These are phyloP conservation scores for Periconia digitata DNA, from an alignment of 2,329 filamentous ascomycete species.

Conservation along the genomic window DNA sequence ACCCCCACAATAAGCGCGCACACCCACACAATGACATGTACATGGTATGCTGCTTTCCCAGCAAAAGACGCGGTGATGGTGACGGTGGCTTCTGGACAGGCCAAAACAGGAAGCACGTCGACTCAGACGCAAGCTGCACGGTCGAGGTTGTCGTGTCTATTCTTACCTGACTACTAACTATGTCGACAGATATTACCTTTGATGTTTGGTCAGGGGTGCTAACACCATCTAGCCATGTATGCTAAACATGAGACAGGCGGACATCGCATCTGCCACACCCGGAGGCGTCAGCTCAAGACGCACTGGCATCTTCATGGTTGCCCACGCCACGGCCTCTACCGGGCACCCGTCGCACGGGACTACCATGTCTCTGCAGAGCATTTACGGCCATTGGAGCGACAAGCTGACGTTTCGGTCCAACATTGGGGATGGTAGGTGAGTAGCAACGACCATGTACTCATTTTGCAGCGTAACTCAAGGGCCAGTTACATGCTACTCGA, in stretches of 20 bases:
- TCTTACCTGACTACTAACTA: too few relatives aligned
- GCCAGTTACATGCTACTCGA: too few relatives aligned
- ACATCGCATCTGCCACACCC: conserved; percentile 22
- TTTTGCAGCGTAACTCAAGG: too few relatives aligned
- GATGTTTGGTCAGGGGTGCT: conserved; percentile 4
- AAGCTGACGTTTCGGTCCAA: not conserved
- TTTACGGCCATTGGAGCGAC: conserved; percentile 19
- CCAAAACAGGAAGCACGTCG: conserved; percentile 15
- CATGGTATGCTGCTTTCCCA: too few relatives aligned
- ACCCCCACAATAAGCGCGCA: conserved; percentile 15
- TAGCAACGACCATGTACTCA: not conserved
- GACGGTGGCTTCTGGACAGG: conserved; percentile 14
- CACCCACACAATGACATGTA: conserved; percentile 33
- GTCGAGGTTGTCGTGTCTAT: conserved; percentile 5
- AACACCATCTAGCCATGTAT: conserved; percentile 1
- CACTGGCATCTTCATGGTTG: conserved; percentile 9
- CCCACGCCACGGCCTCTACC: conserved; percentile 25
- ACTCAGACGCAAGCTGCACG: conserved; percentile 6
- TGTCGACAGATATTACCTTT: too few relatives aligned
- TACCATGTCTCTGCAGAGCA: conserved; percentile 19
- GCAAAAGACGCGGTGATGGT: conserved; percentile 18
- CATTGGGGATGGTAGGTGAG: conserved; percentile 3
- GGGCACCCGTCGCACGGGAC: conserved; percentile 33
- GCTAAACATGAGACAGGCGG: conserved; percentile 20
- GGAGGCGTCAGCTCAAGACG: conserved; percentile 16